Evolutionary conservation across 345 rosid species (phyloP).

Genomic region (Brassica carinata): DNA sequence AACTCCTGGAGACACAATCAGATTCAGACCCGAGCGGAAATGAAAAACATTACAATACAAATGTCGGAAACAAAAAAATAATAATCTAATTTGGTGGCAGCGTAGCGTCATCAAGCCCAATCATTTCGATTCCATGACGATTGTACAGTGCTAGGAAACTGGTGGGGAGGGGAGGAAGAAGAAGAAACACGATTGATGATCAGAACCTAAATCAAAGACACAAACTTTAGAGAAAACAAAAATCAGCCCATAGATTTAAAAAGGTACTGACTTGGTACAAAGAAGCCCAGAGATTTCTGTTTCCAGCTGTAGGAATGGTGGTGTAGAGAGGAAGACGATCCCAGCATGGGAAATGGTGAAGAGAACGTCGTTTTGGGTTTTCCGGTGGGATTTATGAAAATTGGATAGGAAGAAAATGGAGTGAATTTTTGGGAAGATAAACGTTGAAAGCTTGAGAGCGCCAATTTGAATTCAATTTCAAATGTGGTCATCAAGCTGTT

Average conservation of each 20-base stretch:
- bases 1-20: conserved; percentile 51
- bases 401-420: too few relatives aligned
- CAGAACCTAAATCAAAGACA: not conserved
- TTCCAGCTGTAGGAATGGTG: too few relatives aligned
- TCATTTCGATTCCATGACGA: conserved; percentile 58
- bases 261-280: too few relatives aligned
- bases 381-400: not conserved
- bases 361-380: not conserved
- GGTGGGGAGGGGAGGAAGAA: conserved; percentile 4
- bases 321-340: conserved; percentile 39
- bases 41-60: not conserved
- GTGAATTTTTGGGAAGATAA: too few relatives aligned
- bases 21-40: not conserved
- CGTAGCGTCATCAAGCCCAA: conserved; percentile 83
- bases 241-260: not conserved
- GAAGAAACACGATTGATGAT: not conserved
- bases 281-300: too few relatives aligned
- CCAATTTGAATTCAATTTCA: conserved; percentile 29
- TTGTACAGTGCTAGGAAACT: conserved; percentile 80
- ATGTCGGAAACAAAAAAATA: not conserved
- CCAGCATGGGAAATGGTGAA: too few relatives aligned
- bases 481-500: conserved; percentile 31
- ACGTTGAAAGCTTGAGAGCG: not conserved
- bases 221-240: conserved; percentile 1
- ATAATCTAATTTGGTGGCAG: conserved; percentile 64